These are phyloP conservation scores for Alectoria sarmentosa DNA, from an alignment of 495 filamentous ascomycete genomes.

Conservation along the genomic window DNA sequence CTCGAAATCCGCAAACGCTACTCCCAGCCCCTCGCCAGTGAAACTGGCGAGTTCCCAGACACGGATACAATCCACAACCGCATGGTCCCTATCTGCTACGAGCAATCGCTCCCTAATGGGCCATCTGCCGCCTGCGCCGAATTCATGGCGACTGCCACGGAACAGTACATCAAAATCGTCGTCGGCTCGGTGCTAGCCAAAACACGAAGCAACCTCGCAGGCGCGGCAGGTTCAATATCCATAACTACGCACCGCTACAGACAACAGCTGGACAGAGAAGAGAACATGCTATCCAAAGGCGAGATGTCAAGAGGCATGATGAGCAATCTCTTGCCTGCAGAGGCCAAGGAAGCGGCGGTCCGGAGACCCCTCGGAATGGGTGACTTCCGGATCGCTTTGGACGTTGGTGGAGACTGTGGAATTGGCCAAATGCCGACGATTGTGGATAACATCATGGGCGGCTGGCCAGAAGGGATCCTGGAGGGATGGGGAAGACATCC, in stretches of 20 bases:
- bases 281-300: conserved; percentile 56
- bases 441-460: conserved; percentile 60
- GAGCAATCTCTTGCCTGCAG: conserved; percentile 67
- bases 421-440: conserved; percentile 72
- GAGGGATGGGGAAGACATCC: conserved; percentile 41
- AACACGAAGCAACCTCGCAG: conserved; percentile 72
- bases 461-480: conserved; percentile 69
- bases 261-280: conserved; percentile 63
- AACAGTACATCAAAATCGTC: conserved; percentile 87
- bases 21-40: conserved; percentile 73
- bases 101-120: conserved; percentile 73
- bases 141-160: conserved; percentile 83
- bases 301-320: conserved; percentile 57
- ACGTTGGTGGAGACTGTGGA: conserved; percentile 59
- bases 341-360: conserved; percentile 58
- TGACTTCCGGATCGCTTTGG: conserved; percentile 69
- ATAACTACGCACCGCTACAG: conserved; percentile 68
- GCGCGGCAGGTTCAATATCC: conserved; percentile 47
- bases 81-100: conserved; percentile 93
- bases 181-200: conserved; percentile 70
- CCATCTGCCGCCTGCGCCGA: conserved; percentile 65
- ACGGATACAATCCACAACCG: conserved; percentile 67
- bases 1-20: conserved; percentile 91
- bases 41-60: conserved; percentile 92
- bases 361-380: conserved; percentile 58